A percentile compares a stretch with the other conserved stretches of the same genome.
phyloP scores from a whole-genome alignment of 805 yeast species.

The Spathaspora girioi region DNA sequence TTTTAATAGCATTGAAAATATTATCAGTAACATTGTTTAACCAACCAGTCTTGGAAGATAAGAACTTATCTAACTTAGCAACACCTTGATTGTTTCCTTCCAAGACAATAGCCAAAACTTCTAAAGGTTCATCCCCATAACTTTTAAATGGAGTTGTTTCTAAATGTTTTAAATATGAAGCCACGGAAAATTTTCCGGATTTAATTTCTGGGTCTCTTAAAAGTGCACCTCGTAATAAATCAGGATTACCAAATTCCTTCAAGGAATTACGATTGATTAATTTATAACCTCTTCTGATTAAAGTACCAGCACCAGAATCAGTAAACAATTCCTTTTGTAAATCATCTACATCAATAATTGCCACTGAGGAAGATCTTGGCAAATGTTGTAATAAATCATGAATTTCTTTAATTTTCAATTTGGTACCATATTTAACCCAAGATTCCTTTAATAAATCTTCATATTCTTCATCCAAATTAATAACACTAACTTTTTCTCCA shows the following conservation, averaged over 20 bases:
- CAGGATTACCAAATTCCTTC: conserved; percentile 69
- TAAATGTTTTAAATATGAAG: conserved; percentile 73
- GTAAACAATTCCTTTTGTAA: conserved; percentile 96
- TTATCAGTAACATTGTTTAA: conserved; percentile 95
- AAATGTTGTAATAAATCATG: conserved; percentile 89
- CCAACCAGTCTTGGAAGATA: conserved; percentile 92
- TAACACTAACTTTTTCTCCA: conserved; percentile 83
- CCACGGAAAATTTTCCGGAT: conserved; percentile 69
- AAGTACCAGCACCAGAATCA: conserved; percentile 98
- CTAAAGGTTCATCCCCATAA: conserved; percentile 94
- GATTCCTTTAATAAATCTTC: conserved; percentile 86
- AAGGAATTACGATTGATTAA: conserved; percentile 68
- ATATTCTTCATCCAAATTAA: conserved; percentile 94
- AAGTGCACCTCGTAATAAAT: conserved; percentile 70
- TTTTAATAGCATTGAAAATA: conserved; percentile 76
- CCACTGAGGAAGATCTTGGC: conserved; percentile 97
- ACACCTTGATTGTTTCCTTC: conserved; percentile 37
- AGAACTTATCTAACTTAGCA: conserved; percentile 78
- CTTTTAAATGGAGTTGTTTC: conserved; percentile 63
- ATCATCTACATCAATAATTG: conserved; percentile 92
- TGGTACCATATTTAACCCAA: conserved; percentile 99
- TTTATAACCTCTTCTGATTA: conserved; percentile 96
- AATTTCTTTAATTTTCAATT: conserved; percentile 93
- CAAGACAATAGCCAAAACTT: conserved; percentile 83
- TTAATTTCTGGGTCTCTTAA: conserved; percentile 72